A percentile compares a stretch with the other conserved stretches of the same genome.
phyloP scores from a whole-genome alignment of 345 rosid species.

The Citrus maxima region DNA sequence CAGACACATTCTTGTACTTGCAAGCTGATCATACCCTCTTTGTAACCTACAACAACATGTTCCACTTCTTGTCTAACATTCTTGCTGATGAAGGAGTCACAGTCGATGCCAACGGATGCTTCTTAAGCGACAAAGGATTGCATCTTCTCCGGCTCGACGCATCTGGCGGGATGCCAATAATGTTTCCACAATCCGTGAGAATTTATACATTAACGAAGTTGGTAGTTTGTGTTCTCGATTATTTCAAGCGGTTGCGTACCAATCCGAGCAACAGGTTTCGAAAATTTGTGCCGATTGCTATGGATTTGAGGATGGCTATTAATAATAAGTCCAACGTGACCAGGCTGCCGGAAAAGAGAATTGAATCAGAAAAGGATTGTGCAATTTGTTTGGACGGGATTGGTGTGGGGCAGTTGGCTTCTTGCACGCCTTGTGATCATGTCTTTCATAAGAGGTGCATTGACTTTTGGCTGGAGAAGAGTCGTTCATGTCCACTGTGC shows the following conservation, averaged over 20 bases:
- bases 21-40: neutral
- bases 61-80: neutral
- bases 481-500: neutral
- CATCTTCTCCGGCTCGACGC: neutral
- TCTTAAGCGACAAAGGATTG: neutral
- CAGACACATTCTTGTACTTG: neutral
- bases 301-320: neutral
- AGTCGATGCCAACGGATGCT: neutral
- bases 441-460: neutral
- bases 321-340: too few species aligned
- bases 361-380: neutral
- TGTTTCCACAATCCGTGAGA: neutral
- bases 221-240: neutral
- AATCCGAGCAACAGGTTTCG: neutral
- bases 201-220: neutral
- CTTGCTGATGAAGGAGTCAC: neutral
- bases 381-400: neutral
- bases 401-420: neutral
- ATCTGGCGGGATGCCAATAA: too few species aligned
- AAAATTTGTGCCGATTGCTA: neutral
- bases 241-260: neutral
- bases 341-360: too few species aligned
- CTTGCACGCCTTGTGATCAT: neutral
- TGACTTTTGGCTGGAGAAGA: neutral
- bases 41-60: neutral